These are phyloP conservation scores for Suzukiozyma palmioleophila DNA, from an alignment of 1,139 yeast species.

Conservation along the genomic window DNA sequence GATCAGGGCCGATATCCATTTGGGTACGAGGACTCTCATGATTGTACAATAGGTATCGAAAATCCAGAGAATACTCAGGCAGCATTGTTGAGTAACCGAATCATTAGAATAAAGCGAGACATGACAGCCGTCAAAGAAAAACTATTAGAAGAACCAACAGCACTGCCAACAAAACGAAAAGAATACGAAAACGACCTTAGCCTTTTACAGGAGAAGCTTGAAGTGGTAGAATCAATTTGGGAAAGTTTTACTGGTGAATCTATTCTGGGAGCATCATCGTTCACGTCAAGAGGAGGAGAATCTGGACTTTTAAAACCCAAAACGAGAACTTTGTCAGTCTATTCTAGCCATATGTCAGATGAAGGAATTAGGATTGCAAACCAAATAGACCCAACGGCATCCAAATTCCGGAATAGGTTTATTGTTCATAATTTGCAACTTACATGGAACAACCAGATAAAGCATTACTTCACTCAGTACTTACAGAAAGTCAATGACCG, in stretches of 20 bases:
- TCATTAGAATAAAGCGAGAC: slow-evolving; percentile 41
- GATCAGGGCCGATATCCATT: slow-evolving; percentile 57
- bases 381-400: slow-evolving; percentile 23
- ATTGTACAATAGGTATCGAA: slow-evolving; percentile 57
- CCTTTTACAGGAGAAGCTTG: slow-evolving; percentile 25
- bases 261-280: slow-evolving; percentile 10
- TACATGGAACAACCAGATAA: slow-evolving; percentile 71
- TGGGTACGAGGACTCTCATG: slow-evolving; percentile 64
- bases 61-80: slow-evolving; percentile 55
- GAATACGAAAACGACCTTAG: slow-evolving; percentile 29
- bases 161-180: slow-evolving; percentile 23
- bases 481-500: slow-evolving; percentile 56
- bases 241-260: slow-evolving; percentile 15
- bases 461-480: slow-evolving; percentile 61
- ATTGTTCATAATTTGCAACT: slow-evolving; percentile 72
- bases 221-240: slow-evolving; percentile 20
- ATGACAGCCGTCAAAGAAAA: slow-evolving; percentile 32
- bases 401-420: slow-evolving; percentile 66
- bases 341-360: slow-evolving; percentile 22
- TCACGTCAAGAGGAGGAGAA: slow-evolving; percentile 5
- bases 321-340: slow-evolving; percentile 22
- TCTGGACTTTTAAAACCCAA: slow-evolving; percentile 6
- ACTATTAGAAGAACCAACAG: slow-evolving; percentile 18
- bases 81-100: slow-evolving; percentile 35
- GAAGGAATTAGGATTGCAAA: slow-evolving; percentile 27